phyloP scores from a whole-genome alignment of 805 yeast genomes.

The Zygotorulaspora florentina region DNA sequence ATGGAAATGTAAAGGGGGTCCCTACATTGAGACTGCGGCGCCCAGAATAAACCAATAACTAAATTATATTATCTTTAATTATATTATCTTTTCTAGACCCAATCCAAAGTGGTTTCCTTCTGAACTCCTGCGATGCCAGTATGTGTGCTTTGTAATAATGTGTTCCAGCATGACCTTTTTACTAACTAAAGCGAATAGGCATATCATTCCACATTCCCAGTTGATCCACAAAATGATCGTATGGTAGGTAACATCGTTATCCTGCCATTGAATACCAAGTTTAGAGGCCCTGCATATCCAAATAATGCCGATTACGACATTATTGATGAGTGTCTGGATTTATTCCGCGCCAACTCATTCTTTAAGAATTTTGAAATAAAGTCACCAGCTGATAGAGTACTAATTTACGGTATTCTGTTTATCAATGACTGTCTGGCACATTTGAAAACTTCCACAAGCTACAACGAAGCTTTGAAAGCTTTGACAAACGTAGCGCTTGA shows the following conservation, averaged over 20 bases:
- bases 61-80: too few relatives aligned
- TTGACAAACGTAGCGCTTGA: slow-evolving; percentile 85
- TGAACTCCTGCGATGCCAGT: slow-evolving; percentile 6
- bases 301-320: slow-evolving; percentile 76
- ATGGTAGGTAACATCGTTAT: slow-evolving; percentile 74
- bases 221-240: slow-evolving; percentile 56
- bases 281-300: slow-evolving; percentile 90
- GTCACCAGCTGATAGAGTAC: slow-evolving; percentile 87
- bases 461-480: slow-evolving; percentile 58
- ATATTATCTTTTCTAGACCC: too few relatives aligned
- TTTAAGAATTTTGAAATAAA: slow-evolving; percentile 96
- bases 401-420: slow-evolving; percentile 89
- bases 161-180: background rate
- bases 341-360: slow-evolving; percentile 93
- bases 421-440: slow-evolving; percentile 78
- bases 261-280: slow-evolving; percentile 79
- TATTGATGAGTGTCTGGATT: slow-evolving; percentile 83
- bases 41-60: too few relatives aligned
- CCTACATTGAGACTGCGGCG: background rate
- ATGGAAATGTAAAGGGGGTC: slow-evolving; percentile 2
- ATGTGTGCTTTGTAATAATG: slow-evolving; percentile 1
- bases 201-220: slow-evolving; percentile 73
- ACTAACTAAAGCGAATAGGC: slow-evolving; percentile 40
- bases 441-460: slow-evolving; percentile 46
- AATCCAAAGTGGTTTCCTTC: too few relatives aligned